Base-by-base conservation (phyloP, 768 basidiomycete genomes). In the Russula earlei region DNA sequence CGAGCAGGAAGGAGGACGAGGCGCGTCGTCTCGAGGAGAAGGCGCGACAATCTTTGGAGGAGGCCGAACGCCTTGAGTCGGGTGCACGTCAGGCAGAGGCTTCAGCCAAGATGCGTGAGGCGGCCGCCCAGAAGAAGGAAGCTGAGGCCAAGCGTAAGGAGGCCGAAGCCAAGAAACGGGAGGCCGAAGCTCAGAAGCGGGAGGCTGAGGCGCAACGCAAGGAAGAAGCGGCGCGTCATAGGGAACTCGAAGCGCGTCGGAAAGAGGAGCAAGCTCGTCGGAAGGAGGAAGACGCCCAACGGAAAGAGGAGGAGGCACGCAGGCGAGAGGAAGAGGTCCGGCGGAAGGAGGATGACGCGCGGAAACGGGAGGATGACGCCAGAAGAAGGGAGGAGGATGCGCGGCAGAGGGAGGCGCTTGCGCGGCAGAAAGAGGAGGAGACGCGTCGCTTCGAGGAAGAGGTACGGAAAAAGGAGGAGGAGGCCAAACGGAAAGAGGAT, bases 341-440 rank as follows among this genome's bases (percentile, higher is more conserved):
- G 52, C 56, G 49, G 48, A 63, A 55, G 37, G 71, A 73, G 52
- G 69, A 68, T 33, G 68, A 70, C 4, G 54, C 70, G 33, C 67
- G 63, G 58, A 68, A 55, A 62, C 71, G 63, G 45, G 74, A 68
- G 25, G 72, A 72, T 17, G 75, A 75, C 25, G 64, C 68, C 1
- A 63, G 54, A 51, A 63, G 65, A 24, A 54, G 54, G 40, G 67
- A 67, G 51, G 66, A 67, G 37, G 62, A 66, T 7, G 62, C 66
- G 5, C 54, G 63, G 34, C 54, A 48, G 36, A 34, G 65, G 53
- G 72, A 73, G 45, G 68, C 63, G 15, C 47, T 61, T 38, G 64
- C 64, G 20, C 65, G 56, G 41, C 41, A 62, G 40, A 71, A 69
- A 54, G 68, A 71, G 4, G 61, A 65, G 10, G 66, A 68, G 25